Base-by-base conservation (phyloP, 148 eudicot species). In the Hydrangea macrophylla region DNA sequence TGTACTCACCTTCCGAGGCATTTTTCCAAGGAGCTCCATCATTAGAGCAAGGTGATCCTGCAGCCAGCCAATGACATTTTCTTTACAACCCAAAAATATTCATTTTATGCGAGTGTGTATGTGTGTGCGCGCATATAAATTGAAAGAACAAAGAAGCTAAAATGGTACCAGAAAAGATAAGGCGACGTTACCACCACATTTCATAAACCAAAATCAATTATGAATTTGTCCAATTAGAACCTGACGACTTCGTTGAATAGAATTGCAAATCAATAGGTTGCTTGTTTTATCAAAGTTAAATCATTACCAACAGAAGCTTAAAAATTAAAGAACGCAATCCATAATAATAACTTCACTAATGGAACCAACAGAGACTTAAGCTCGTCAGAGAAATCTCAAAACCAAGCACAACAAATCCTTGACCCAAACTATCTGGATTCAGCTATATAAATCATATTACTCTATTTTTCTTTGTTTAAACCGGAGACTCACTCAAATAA, bases 11-110 rank as follows among this genome's bases (percentile, higher is more conserved):
- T 94, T 94, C 73, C 79, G 73, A 55, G 98, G 98, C 76, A 94
- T 94, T 86, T 94, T 94, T 48, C 98, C 98, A 7, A 94, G 89
- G 68, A 88, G 85, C 73, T 94, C 98, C 96, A 90, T 91, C 97
- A 94, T 90, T 58, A 78, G 72, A 78, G 98, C 98, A 71, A 94
- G 96, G 79, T 94, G 98, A 79, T 94, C 98, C 98, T 94, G 83
- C 70, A 67, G 55, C 68, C 37, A 33, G 12, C 57, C 57, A 64
- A 25, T 48, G 17, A 28, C 58, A 51, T 2, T 32, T 37, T 15
- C 37, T 25, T 39, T 40, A 68, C 24, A 40, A 55, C 31, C 30
- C 53, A 55, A 48, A 40, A 0, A 0, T 50, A 48, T 66, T 53
- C 48, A 53, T 53, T 54, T 27, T 23, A 25, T 35, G 39, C 5